phyloP scores from a whole-genome alignment of 2,329 filamentous ascomycete genomes.

The Fusarium napiforme region DNA sequence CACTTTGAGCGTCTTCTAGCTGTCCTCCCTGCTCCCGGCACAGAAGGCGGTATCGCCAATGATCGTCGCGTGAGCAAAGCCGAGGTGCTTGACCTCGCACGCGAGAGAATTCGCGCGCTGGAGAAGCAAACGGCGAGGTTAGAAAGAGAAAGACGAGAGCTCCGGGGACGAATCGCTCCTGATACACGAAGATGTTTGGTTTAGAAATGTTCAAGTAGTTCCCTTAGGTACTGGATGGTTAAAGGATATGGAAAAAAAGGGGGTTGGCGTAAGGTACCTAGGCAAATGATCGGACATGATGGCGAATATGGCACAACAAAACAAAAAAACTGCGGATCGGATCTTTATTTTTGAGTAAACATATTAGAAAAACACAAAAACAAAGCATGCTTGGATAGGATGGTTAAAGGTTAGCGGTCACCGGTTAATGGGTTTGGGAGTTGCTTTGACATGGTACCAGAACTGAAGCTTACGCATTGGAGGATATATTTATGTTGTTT shows the following conservation, averaged over 20 bases:
- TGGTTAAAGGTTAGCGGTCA: background rate
- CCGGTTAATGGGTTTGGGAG: conserved; percentile 20
- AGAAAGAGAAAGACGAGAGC: conserved; percentile 52
- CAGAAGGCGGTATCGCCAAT: conserved; percentile 45
- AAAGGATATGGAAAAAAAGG: background rate
- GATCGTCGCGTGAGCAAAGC: conserved; percentile 56
- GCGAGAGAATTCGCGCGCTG: conserved; percentile 54
- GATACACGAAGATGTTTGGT: conserved; percentile 22
- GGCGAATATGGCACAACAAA: conserved; percentile 24
- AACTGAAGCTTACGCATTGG: conserved; percentile 1
- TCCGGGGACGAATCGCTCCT: conserved; percentile 30
- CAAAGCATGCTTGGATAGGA: background rate
- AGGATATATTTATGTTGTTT: background rate
- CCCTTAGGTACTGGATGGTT: conserved; percentile 1
- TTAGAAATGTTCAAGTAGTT: conserved; percentile 5
- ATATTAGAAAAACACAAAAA: conserved; percentile 4
- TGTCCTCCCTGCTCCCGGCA: conserved; percentile 50
- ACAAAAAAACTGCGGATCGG: conserved; percentile 8
- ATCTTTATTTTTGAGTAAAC: background rate
- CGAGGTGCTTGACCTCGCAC: conserved; percentile 58
- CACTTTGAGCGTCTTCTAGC: conserved; percentile 58
- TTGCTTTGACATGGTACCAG: conserved; percentile 17
- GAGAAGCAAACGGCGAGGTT: conserved; percentile 52
- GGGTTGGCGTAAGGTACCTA: background rate
- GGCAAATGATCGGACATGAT: background rate